Percentiles rank a stretch among this genome's conserved stretches.
These are phyloP conservation scores for Ophiognomonia clavigignenti-juglandacearum DNA, from an alignment of 2,329 filamentous ascomycete genomes.

Conservation along the genomic window DNA sequence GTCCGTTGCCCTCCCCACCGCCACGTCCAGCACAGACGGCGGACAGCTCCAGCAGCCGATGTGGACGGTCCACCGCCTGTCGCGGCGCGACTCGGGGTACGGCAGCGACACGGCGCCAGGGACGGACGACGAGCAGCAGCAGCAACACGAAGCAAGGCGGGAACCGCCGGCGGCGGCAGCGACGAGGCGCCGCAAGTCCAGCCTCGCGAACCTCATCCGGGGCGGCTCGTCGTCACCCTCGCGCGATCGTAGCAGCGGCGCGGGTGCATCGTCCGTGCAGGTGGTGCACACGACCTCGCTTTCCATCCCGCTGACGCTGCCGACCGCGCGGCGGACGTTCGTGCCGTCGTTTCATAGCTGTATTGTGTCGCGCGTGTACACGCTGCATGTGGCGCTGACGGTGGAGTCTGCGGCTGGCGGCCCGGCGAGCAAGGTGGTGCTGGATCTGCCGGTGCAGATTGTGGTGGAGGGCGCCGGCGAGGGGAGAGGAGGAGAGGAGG, in stretches of 20 bases:
- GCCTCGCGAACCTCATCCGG: background rate
- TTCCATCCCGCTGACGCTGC: constrained; percentile 45
- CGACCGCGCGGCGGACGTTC: constrained; percentile 43
- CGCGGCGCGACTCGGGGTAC: constrained; percentile 50
- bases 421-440: constrained; percentile 34
- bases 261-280: too few species aligned
- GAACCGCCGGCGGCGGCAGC: background rate
- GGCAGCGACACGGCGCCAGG: too few species aligned
- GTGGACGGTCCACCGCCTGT: constrained; percentile 35
- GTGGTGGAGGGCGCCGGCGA: constrained; percentile 31
- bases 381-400: constrained; percentile 40
- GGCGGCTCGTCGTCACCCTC: constrained; percentile 1
- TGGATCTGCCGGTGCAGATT: constrained; percentile 47
- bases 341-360: constrained; percentile 56
- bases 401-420: constrained; percentile 26
- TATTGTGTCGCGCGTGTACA: constrained; percentile 51
- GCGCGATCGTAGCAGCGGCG: too few species aligned
- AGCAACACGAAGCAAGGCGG: too few species aligned
- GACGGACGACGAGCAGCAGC: constrained; percentile 19
- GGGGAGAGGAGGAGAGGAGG: constrained; percentile 18
- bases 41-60: constrained; percentile 26
- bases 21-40: constrained; percentile 25
- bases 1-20: constrained; percentile 35
- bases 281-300: constrained; percentile 38
- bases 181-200: constrained; percentile 19